Base-by-base conservation (phyloP, 2,329 filamentous ascomycete genomes). In the Coniella lustricola region DNA sequence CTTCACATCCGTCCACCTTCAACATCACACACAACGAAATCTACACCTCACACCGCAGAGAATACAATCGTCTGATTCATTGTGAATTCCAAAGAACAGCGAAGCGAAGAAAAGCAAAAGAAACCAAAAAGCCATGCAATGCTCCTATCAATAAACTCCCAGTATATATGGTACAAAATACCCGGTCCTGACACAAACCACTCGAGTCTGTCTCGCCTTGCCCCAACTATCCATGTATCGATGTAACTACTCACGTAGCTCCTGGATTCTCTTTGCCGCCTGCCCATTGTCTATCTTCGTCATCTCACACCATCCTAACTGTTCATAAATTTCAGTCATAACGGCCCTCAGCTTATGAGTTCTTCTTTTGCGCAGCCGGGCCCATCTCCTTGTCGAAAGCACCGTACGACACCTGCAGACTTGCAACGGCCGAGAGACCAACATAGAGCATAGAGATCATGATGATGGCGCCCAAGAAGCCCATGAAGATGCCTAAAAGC, bases 341-440 rank as follows among this genome's bases (percentile, higher is more conserved):
- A 46, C 35, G 36, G 36, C 49, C 53, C 3, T 3, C 12, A 39
- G 17, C 13, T 44, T 16, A 52, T 35, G 36, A 40, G 21, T 84
- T 76, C 72, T 89, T 95, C 80, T 90, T 95, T 68, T 94, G 87
- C 29, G 85, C 85, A 33, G 82, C 75, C n/a, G 89, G 87, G 0
- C 90, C 88, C 75, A 89, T 95, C 59, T 96, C 91, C 74, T 95
- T 96, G 64, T 94, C 91, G 64, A 97, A 98, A 2, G 93, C 90
- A 54, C 87, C 89, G 65, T 97, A 97, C 1, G 88, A 87, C 25
- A 97, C 88, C 65, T 96, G 77, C 16, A 98, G 75, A 57, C 88
- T 91, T 7, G 79, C 73, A 12, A 97, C 74, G 13, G 87, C 90
- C 51, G 68, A 79, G 48, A 97, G 70, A 13, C 85, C 93, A 49